Conservation (phyloP, 2,329 filamentous ascomycete genomes). For the Pseudonectria foliicola region DNA sequence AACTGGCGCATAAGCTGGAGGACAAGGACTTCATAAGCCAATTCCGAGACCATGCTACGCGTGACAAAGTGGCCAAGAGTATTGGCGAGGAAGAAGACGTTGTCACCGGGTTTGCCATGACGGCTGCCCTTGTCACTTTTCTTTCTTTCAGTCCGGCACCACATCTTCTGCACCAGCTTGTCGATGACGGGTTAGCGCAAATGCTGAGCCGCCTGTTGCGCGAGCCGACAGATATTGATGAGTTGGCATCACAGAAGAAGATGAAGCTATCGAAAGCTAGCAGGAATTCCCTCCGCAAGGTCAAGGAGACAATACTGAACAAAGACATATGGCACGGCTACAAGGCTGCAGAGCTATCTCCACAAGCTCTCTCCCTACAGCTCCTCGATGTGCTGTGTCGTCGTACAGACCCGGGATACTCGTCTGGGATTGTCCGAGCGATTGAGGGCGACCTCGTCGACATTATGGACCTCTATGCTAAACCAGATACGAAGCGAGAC, state of each 20-base stretch:
- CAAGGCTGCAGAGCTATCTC: conserved; percentile 46
- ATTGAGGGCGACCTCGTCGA: conserved; percentile 19
- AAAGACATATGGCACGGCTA: conserved; percentile 54
- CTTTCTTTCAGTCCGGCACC: conserved; percentile 53
- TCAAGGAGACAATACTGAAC: conserved; percentile 46
- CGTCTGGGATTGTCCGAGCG: conserved; percentile 23
- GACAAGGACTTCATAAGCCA: conserved; percentile 58
- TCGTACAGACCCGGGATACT: conserved; percentile 20
- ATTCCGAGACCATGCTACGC: conserved; percentile 68
- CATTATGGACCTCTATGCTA: conserved; percentile 17
- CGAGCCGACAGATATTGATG: conserved; percentile 46
- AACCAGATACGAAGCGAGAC: conserved; percentile 10
- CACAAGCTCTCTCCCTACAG: conserved; percentile 57
- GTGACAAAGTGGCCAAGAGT: conserved; percentile 58
- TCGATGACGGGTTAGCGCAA: conserved; percentile 44
- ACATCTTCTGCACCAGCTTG: conserved; percentile 51
- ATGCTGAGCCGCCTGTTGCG: conserved; percentile 51
- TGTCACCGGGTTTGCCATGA: conserved; percentile 55
- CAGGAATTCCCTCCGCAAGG: conserved; percentile 46
- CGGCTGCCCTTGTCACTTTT: conserved; percentile 57
- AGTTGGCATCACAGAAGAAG: conserved; percentile 56
- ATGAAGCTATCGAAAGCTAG: conserved; percentile 62
- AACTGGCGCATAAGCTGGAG: conserved; percentile 52
- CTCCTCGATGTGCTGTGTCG: conserved; percentile 43
- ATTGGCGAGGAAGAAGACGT: conserved; percentile 53